These are phyloP conservation scores for Quercus bicolor DNA, from an alignment of 306 rosid genomes.

Conservation along the genomic window DNA sequence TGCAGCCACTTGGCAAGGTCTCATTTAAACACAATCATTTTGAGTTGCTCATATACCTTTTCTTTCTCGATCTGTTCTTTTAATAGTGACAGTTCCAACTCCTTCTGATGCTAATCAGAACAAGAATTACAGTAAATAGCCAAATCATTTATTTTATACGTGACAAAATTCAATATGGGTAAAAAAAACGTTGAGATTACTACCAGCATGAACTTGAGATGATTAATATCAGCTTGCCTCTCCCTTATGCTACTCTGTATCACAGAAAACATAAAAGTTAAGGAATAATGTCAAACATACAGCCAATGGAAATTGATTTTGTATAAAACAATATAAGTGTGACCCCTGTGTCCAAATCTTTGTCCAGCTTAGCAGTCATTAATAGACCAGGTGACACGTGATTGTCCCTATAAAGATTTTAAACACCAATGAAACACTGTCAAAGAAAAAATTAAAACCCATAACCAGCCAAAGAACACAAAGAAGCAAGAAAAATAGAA, in stretches of 20 bases:
- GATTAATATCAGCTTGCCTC: conserved; percentile 53
- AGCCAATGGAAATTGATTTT: conserved; percentile 17
- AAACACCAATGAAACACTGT: conserved; percentile 14
- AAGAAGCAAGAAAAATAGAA: background rate
- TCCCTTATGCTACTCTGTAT: conserved; percentile 49
- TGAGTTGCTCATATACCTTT: conserved; percentile 53
- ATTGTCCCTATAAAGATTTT: conserved; percentile 45
- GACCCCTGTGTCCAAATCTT: conserved; percentile 57
- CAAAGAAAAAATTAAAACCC: conserved; percentile 20
- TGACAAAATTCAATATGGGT: conserved; percentile 1
- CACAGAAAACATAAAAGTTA: conserved; percentile 21
- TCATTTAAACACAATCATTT: conserved; percentile 10
- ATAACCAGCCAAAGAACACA: conserved; percentile 4
- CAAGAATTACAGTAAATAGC: conserved; percentile 5
- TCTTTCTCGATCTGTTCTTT: conserved; percentile 80
- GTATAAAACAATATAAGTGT: background rate
- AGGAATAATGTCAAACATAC: conserved; percentile 21
- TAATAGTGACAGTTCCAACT: conserved; percentile 68
- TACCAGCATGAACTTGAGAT: conserved; percentile 89
- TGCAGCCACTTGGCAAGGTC: conserved; percentile 1
- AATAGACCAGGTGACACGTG: conserved; percentile 36
- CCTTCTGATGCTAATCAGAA: conserved; percentile 71
- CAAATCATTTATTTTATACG: conserved; percentile 22
- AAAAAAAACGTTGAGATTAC: conserved; percentile 18
- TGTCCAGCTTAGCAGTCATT: conserved; percentile 27